Percentiles rank a stretch among this genome's conserved stretches.
These are phyloP conservation scores for Colletotrichum sp. DNA, from an alignment of 2,329 filamentous ascomycete genomes.

Conservation along the genomic window DNA sequence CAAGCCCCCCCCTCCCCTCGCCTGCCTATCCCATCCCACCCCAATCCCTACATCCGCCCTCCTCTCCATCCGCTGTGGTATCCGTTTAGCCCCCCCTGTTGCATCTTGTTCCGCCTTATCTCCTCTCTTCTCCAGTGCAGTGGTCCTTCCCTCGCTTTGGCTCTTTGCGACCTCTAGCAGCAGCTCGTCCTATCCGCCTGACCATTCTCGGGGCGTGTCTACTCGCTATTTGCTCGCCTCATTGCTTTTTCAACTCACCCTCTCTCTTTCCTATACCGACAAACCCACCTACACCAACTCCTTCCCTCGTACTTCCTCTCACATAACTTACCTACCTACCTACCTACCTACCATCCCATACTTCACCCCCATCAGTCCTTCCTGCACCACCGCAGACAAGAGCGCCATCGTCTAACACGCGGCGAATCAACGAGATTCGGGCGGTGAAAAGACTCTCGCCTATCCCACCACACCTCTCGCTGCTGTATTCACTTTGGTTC, in stretches of 20 bases:
- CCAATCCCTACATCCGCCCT: constrained; percentile 21
- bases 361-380: not conserved
- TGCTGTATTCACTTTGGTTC: constrained; percentile 16
- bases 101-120: constrained; percentile 21
- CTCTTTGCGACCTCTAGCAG: constrained; percentile 12
- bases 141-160: constrained; percentile 9
- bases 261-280: not conserved
- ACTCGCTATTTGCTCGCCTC: constrained; percentile 17
- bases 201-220: constrained; percentile 19
- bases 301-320: not conserved
- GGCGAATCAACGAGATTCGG: constrained; percentile 12
- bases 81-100: constrained; percentile 14
- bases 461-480: not conserved
- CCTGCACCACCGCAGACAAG: not conserved
- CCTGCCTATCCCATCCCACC: constrained; percentile 9
- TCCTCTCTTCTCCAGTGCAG: constrained; percentile 11
- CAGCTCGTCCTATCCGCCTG: constrained; percentile 19
- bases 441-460: constrained; percentile 1
- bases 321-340: not conserved
- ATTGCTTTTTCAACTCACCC: not conserved
- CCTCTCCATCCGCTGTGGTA: constrained; percentile 16
- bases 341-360: not conserved
- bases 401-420: not conserved
- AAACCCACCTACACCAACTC: constrained; percentile 6
- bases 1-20: constrained; percentile 5